Evolutionary conservation across 257 asterid genomes (phyloP).

Genomic region (Nicotiana knightiana): DNA sequence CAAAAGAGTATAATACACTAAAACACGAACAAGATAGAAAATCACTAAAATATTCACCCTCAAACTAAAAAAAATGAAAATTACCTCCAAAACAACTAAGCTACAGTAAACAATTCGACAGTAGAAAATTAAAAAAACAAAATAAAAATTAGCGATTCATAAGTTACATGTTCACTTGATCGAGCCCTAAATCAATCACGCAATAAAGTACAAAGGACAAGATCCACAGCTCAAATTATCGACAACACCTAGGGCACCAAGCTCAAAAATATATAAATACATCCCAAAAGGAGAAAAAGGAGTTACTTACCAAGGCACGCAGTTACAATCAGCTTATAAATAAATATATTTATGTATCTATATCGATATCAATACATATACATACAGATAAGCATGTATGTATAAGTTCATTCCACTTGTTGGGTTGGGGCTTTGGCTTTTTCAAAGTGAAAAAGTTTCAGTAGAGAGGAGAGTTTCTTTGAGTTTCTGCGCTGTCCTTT

Average conservation of each 20-base stretch:
- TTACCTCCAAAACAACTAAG: not conserved
- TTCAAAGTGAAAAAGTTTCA: not conserved
- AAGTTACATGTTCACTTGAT: conserved; percentile 18
- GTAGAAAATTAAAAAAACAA: not conserved
- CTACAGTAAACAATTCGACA: not conserved
- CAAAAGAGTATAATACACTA: not conserved
- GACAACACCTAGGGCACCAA: not conserved
- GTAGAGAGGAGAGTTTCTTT: conserved; percentile 10
- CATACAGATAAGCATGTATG: not conserved
- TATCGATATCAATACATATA: not conserved
- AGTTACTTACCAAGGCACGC: not conserved
- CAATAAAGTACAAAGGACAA: not conserved
- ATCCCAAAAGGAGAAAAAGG: not conserved
- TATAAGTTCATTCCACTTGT: not conserved
- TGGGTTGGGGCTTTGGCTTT: not conserved
- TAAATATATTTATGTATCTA: not conserved
- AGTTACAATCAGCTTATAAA: not conserved
- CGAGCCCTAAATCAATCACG: conserved; percentile 17
- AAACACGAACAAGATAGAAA: not conserved
- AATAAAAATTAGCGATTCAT: not conserved
- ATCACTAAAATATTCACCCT: not conserved
- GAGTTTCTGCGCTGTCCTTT: conserved; percentile 22
- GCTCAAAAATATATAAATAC: not conserved
- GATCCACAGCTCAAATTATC: conserved; percentile 19
- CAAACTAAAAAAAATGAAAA: not conserved